Evolutionary conservation across 169 alveolate genomes (phyloP).

Genomic region (Plasmodium reichenowi): DNA sequence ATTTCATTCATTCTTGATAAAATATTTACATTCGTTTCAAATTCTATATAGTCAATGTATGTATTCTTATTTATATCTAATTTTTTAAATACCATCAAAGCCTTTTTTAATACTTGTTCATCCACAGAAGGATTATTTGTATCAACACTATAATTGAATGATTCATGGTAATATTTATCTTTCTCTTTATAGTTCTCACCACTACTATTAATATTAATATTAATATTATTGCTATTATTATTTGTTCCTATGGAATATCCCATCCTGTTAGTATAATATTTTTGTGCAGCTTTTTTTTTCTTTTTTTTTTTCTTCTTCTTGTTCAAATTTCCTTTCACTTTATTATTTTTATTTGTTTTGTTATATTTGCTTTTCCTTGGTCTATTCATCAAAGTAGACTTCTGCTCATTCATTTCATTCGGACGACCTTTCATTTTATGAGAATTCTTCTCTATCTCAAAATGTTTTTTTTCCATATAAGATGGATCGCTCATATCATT

Average conservation of each 20-base stretch:
- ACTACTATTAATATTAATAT: neutral
- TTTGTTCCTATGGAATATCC: neutral
- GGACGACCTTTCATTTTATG: too few species aligned
- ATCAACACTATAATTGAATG: conserved; percentile 10
- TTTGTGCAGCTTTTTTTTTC: neutral
- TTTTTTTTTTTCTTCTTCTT: neutral
- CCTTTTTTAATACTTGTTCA: conserved; percentile 20
- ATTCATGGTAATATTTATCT: neutral
- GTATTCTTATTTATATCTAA: conserved; percentile 38
- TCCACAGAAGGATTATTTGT: conserved; percentile 43
- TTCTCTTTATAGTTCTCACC: neutral
- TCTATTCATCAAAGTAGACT: neutral
- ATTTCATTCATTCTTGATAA: conserved; percentile 11
- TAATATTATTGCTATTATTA: neutral
- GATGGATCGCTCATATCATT: too few species aligned
- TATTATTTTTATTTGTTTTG: neutral
- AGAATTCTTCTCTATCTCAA: too few species aligned
- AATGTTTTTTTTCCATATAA: too few species aligned
- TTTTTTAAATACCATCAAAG: conserved; percentile 25
- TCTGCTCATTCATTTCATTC: too few species aligned
- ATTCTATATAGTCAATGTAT: conserved; percentile 24
- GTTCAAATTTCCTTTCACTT: neutral
- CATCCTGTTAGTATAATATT: too few species aligned
- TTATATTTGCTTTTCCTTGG: neutral
- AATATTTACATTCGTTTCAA: conserved; percentile 28